These are phyloP conservation scores for Sporothrix humicola DNA, from an alignment of 2,329 filamentous ascomycete species.

Conservation along the genomic window DNA sequence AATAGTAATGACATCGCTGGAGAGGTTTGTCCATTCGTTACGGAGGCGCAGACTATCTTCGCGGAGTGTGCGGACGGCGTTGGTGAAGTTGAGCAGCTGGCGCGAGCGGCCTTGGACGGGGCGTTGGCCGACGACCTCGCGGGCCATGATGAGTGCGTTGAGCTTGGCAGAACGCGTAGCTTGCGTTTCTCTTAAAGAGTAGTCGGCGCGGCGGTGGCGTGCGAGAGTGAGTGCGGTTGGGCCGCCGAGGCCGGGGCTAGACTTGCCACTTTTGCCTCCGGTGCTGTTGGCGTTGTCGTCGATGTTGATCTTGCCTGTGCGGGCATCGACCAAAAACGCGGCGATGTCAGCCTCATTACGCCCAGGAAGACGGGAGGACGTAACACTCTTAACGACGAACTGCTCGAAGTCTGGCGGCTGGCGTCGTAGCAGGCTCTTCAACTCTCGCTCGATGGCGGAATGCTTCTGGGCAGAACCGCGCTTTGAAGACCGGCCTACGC, in stretches of 20 bases:
- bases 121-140: conserved; percentile 56
- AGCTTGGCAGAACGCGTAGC: conserved; percentile 44
- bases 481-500: neutral
- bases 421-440: conserved; percentile 15
- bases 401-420: neutral
- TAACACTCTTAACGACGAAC: neutral
- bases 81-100: conserved; percentile 52
- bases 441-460: neutral
- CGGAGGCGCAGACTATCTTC: conserved; percentile 60
- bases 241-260: conserved; percentile 4
- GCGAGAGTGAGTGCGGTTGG: conserved; percentile 43
- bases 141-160: conserved; percentile 53
- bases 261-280: neutral
- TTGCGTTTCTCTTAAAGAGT: conserved; percentile 37
- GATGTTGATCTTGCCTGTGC: conserved; percentile 15
- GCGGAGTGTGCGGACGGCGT: conserved; percentile 51
- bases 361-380: conserved; percentile 22
- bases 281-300: neutral
- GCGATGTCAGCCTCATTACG: conserved; percentile 46
- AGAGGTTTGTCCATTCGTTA: conserved; percentile 64
- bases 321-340: conserved; percentile 49
- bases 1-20: conserved; percentile 65
- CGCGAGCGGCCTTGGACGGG: conserved; percentile 44
- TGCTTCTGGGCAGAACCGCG: neutral
- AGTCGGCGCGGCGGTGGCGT: conserved; percentile 5